These are phyloP conservation scores for Rhododendron ferrugineum DNA, from an alignment of 148 eudicot genomes.

Conservation along the genomic window DNA sequence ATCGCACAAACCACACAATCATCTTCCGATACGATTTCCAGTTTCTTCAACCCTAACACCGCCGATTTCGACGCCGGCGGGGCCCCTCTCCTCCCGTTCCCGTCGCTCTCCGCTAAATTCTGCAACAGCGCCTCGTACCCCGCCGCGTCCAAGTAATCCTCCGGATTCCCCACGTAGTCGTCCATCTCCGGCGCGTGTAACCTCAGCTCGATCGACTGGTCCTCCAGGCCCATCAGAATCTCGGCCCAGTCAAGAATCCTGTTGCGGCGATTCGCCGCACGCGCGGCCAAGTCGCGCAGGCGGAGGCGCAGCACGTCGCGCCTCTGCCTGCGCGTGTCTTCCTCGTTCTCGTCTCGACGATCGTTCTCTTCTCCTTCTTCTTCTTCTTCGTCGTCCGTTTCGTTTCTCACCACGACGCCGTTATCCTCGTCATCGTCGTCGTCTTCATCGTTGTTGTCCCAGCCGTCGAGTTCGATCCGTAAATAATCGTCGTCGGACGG, in stretches of 20 bases:
- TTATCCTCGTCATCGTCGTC: slow-evolving; percentile 31
- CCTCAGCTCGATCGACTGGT: slow-evolving; percentile 63
- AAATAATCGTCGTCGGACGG: slow-evolving; percentile 44
- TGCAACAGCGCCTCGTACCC: slow-evolving; percentile 79
- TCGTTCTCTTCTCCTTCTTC: slow-evolving; percentile 24
- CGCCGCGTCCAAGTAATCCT: slow-evolving; percentile 77
- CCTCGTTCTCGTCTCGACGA: slow-evolving; percentile 22
- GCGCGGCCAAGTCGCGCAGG: slow-evolving; percentile 50
- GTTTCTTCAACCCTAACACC: slow-evolving; percentile 30
- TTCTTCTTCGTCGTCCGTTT: slow-evolving; percentile 26
- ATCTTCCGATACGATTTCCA: slow-evolving; percentile 30
- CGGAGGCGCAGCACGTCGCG: slow-evolving; percentile 53
- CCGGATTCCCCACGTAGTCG: slow-evolving; percentile 63
- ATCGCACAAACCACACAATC: slow-evolving; percentile 49
- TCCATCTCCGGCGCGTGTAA: slow-evolving; percentile 46
- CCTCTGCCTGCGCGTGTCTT: slow-evolving; percentile 35
- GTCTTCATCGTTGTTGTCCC: slow-evolving; percentile 35
- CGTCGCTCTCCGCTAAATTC: slow-evolving; percentile 69
- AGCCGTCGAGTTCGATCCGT: slow-evolving; percentile 58
- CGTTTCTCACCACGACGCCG: slow-evolving; percentile 24
- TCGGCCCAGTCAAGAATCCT: slow-evolving; percentile 86
- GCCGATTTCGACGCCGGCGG: slow-evolving; percentile 74
- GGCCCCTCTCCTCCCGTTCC: slow-evolving; percentile 60
- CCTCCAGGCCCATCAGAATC: slow-evolving; percentile 79
- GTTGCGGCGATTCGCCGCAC: slow-evolving; percentile 47